phyloP scores from a whole-genome alignment of 345 rosid genomes.

The Pistacia atlantica region DNA sequence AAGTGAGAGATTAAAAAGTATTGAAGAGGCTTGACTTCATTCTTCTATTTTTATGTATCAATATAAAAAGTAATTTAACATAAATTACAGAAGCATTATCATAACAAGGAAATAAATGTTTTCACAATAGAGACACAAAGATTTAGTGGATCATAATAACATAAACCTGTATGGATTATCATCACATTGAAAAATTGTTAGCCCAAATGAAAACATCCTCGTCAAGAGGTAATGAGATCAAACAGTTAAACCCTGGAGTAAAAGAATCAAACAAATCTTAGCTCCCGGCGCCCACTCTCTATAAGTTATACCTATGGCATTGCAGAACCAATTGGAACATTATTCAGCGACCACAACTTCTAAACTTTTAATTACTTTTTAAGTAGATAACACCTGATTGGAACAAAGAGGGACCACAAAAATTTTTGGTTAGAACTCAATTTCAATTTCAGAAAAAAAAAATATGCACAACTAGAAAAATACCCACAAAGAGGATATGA shows the following conservation, averaged over 20 bases:
- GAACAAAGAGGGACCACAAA: neutral
- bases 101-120: neutral
- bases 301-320: constrained; percentile 84
- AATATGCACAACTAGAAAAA: neutral
- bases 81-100: neutral
- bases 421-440: neutral
- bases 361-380: constrained; percentile 1
- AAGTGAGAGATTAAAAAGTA: no score
- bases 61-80: neutral
- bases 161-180: neutral
- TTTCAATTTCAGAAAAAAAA: neutral
- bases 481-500: neutral
- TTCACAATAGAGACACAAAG: neutral
- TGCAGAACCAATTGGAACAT: constrained; percentile 45
- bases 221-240: neutral
- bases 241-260: constrained; percentile 10
- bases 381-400: neutral
- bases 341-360: constrained; percentile 35
- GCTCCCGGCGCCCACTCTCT: constrained; percentile 99
- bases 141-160: neutral
- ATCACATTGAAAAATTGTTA: neutral
- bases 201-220: neutral
- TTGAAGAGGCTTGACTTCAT: neutral
- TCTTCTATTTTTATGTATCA: neutral
- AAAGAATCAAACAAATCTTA: constrained; percentile 51